Base-by-base conservation (phyloP, 2,329 filamentous ascomycete genomes). In the Aschersonia sp. region DNA sequence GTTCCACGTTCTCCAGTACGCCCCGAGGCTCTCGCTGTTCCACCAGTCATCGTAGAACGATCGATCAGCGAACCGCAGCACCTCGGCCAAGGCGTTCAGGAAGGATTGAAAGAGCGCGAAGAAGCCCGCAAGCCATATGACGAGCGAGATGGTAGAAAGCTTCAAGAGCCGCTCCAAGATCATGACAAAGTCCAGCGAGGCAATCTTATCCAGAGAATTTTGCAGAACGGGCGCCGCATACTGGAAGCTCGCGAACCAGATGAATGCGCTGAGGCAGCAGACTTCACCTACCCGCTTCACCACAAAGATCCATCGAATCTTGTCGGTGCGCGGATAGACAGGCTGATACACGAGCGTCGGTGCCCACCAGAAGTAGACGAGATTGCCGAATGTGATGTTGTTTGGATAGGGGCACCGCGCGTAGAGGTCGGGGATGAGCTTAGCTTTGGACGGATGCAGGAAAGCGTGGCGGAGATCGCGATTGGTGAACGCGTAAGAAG, bases 11-110 rank as follows among this genome's bases (percentile, higher is more conserved):
- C 89, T 81, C 90, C 90, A 96, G 69, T 98, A 98, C 5, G 76
- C 76, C 35, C 89, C 86, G 6, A 97, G 72, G 54, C 82, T 88
- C 47, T 82, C 81, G 53, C 82, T 87, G 60, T 98, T 98, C 92
- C 92, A 98, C 92, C 92, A 98, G 59, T 95, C 88, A 39, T 86
- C 83, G 64, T 98, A 98, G 64, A 98, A 98, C 46, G 89, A 85
- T 32, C 92, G 79, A 62, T 98, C 92, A 14, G 84, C 92, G 58
- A 98, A 98, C 42, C 78, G 76, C 70, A 87, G 84, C 10, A 97
- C 70, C 63, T 98, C 92, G 4, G 90, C 90, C 22, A 97, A 70
- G 0, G 87, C 87, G 59, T 98, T 98, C 45, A 98, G 70, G 51
- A 86, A 82, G 1, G 86, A 90, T 60, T 98, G 92, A 68, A 98